Evolutionary conservation across 2,329 filamentous ascomycete genomes (phyloP).

Genomic region (Lecanicillium sp.): DNA sequence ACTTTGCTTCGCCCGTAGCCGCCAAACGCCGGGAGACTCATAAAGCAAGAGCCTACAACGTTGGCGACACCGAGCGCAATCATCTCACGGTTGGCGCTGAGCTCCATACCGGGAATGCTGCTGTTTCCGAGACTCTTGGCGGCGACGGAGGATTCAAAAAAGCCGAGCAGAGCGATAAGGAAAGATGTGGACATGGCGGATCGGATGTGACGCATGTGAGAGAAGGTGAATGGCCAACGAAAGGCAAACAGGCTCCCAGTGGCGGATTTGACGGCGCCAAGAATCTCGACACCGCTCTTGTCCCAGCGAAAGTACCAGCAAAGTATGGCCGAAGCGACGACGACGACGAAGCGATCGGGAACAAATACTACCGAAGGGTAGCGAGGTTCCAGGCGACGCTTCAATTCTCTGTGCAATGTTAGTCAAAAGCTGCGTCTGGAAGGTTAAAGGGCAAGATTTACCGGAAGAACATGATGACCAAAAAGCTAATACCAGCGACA

Average conservation of each 20-base stretch:
- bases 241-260: slow-evolving; percentile 71
- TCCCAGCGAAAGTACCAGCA: slow-evolving; percentile 76
- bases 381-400: slow-evolving; percentile 71
- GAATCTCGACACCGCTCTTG: slow-evolving; percentile 68
- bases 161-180: slow-evolving; percentile 89
- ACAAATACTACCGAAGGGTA: slow-evolving; percentile 80
- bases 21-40: slow-evolving; percentile 88
- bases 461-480: slow-evolving; percentile 86
- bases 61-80: slow-evolving; percentile 89
- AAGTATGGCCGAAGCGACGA: slow-evolving; percentile 75
- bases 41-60: slow-evolving; percentile 84
- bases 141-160: slow-evolving; percentile 95
- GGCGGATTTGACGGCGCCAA: slow-evolving; percentile 72
- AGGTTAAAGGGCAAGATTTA: slow-evolving; percentile 33
- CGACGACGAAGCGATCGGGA: slow-evolving; percentile 85
- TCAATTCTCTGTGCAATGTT: slow-evolving; percentile 57
- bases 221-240: slow-evolving; percentile 74
- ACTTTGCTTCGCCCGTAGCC: slow-evolving; percentile 96
- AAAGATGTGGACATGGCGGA: slow-evolving; percentile 88
- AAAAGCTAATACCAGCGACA: slow-evolving; percentile 74
- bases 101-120: slow-evolving; percentile 68
- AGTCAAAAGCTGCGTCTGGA: neutral
- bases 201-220: slow-evolving; percentile 74
- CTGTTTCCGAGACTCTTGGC: slow-evolving; percentile 76
- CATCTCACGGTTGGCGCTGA: slow-evolving; percentile 89